Conservation (phyloP, 495 filamentous ascomycete genomes). For the Alectoria sarmentosa region DNA sequence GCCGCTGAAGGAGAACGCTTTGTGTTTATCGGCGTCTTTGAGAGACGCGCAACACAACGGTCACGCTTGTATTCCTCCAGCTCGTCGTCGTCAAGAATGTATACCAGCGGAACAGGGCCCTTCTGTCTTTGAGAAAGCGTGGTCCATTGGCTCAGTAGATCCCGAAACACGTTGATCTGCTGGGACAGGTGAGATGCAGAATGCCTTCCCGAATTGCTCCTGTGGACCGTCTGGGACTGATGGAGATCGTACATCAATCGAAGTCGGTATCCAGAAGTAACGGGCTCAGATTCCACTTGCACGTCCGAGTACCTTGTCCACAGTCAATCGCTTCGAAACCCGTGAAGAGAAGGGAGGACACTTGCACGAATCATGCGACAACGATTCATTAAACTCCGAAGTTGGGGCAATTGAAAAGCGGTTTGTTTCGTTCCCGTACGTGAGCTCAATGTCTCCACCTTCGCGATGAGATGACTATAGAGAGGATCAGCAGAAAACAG, state of each 20-base stretch:
- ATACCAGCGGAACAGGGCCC: not conserved
- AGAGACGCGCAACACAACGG: not conserved
- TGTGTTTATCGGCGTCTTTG: not conserved
- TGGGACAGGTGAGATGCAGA: not conserved
- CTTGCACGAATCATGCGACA: slow-evolving; percentile 1
- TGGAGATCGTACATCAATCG: not conserved
- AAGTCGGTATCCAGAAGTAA: not conserved
- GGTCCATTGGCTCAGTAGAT: not conserved
- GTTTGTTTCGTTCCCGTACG: not conserved
- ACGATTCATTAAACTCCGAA: not conserved
- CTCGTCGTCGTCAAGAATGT: not conserved
- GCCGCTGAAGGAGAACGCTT: not conserved
- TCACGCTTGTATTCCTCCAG: not conserved
- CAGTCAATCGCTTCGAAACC: not conserved
- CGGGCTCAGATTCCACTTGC: not conserved
- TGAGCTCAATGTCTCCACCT: slow-evolving; percentile 2
- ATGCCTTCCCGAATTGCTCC: not conserved
- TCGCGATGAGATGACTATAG: slow-evolving; percentile 2
- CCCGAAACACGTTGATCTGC: not conserved
- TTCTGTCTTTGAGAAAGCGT: not conserved
- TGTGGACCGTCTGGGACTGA: no score
- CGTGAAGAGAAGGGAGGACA: not conserved
- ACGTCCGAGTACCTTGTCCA: slow-evolving; percentile 7
- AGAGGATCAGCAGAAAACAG: slow-evolving; percentile 4
- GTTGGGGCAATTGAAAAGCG: not conserved